Evolutionary conservation across 169 alveolate genomes (phyloP).

Genomic region (Plasmodium vinckei): DNA sequence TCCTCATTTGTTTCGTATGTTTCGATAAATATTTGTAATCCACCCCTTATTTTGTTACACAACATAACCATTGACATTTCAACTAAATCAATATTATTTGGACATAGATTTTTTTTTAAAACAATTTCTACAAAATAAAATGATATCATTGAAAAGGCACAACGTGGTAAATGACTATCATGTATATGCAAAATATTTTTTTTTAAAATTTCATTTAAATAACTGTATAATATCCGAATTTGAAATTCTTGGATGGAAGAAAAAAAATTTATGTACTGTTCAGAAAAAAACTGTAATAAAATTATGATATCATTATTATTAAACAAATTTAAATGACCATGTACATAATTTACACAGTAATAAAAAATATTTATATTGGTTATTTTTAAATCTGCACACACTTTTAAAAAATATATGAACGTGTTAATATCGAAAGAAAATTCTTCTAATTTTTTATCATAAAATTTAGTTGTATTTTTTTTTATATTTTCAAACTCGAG

Average conservation of each 20-base stretch:
- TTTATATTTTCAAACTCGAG: too few relatives aligned
- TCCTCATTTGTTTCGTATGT: slow-evolving; percentile 25
- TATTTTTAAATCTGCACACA: slow-evolving; percentile 26
- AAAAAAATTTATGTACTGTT: slow-evolving; percentile 8
- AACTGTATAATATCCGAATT: neutral
- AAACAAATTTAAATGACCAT: neutral
- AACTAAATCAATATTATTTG: slow-evolving; percentile 19
- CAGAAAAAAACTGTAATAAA: slow-evolving; percentile 59
- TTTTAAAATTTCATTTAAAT: slow-evolving; percentile 2
- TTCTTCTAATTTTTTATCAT: neutral
- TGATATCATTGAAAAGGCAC: slow-evolving; percentile 33
- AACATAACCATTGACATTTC: slow-evolving; percentile 32
- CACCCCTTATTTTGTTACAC: slow-evolving; percentile 39
- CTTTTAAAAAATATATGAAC: slow-evolving; percentile 41
- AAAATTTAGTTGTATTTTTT: too few relatives aligned
- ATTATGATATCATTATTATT: slow-evolving; percentile 26
- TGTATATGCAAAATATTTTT: slow-evolving; percentile 15
- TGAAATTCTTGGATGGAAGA: neutral
- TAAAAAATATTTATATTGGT: slow-evolving; percentile 29
- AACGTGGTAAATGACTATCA: slow-evolving; percentile 23
- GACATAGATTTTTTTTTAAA: slow-evolving; percentile 1
- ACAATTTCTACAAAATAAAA: slow-evolving; percentile 31
- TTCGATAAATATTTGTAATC: neutral
- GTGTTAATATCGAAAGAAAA: neutral
- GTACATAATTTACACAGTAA: slow-evolving; percentile 16